Evolutionary conservation across 805 yeast species (phyloP), one percentile per base, ranked within the genome.

Genomic region (Suhomyces faveliae): DNA sequence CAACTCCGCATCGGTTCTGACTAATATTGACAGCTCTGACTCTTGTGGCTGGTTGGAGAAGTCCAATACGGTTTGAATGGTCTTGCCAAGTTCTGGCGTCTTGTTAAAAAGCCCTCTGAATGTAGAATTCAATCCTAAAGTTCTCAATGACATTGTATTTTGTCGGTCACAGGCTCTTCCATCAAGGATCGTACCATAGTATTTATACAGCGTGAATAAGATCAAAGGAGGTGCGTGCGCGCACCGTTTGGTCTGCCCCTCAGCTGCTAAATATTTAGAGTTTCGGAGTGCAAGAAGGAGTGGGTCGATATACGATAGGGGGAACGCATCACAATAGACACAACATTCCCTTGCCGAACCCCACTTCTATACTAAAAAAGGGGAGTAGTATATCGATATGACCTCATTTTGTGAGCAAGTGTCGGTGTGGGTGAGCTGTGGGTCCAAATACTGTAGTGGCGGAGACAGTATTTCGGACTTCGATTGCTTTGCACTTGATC

Each of bases 1-100:
- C 45, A 88, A 70, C 44, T 86, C 89, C 56, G 80, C 76, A 65
- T 88, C 96, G 37, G 87, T 76, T 45, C 94, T 73, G 1, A 83
- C 76, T 51, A 86, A 65, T 15, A 87, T 66, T 25, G 76, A 71
- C 8, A 70, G 63, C 37, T 83, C 59, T 10, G 66, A 59, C 29
- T 66, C 65, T 9, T 79, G 78, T 13, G 72, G 63, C 1, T 82
- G 68, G 41, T 61, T 71, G 46, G 70, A 72, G 67, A 88, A 87
- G 52, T 85, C 80, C 43, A 88, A 67, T 11, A 88, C 62, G 2
- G 81, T 72, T 43, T 62, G 67, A 4, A 66, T 59, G 7, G 71
- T 47, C 52, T 61, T 62, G 10, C 61, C 51, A 37, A 61, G 51
- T 35, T 64, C 66, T 2, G 60, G 55, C 10, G 68, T 62, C 54